Evolutionary conservation across 2,329 filamentous ascomycete species (phyloP), one percentile per base, ranked within the genome.

Genomic region (Exophiala bonariae): DNA sequence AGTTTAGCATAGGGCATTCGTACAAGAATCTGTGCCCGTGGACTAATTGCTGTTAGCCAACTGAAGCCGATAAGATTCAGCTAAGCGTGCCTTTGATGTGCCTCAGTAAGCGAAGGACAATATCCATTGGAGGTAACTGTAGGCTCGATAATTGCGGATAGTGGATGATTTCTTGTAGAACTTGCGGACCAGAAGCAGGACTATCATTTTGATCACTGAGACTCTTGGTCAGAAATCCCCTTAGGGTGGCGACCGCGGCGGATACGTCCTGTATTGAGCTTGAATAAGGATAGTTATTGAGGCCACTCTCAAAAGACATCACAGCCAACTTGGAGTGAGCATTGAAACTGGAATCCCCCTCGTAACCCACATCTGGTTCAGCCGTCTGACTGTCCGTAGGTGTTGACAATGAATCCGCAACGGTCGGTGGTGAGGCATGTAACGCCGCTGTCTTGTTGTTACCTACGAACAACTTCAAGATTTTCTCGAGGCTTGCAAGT

Each of bases 271-370:
- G 23, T 4, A 33, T 33, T 8, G 37, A 32, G 20, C 30, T 41
- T 7, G 32, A 19, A 33, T 41, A 28, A 18, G 41, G 17, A 10
- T 32, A 36, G 32, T 37, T 37, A 37, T 31, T 45, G 42, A 45
- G 34, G 13, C 49, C 39, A 10, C 22, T 45, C 36, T 52, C 49
- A 23, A 55, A 42, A 17, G 45, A 41, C 35, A 49, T 38, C 11
- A 44, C 46, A 18, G 49, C 74, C 59, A 75, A 72, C 3, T 67
- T 69, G 0, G 74, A 77, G 50, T 78, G 75, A 6, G 70, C 67
- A 23, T 66, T 67, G 16, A 77, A 66, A 2, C 75, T 72, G 1
- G 75, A 76, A 41, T 74, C 74, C 3, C 74, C 75, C 52, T 78
- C 75, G 37, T 76, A 78, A 2, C 63, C 54, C 3, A 62, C 56